Evolutionary conservation across 495 filamentous ascomycete species (phyloP).

Genomic region (Entonaema liquescens): DNA sequence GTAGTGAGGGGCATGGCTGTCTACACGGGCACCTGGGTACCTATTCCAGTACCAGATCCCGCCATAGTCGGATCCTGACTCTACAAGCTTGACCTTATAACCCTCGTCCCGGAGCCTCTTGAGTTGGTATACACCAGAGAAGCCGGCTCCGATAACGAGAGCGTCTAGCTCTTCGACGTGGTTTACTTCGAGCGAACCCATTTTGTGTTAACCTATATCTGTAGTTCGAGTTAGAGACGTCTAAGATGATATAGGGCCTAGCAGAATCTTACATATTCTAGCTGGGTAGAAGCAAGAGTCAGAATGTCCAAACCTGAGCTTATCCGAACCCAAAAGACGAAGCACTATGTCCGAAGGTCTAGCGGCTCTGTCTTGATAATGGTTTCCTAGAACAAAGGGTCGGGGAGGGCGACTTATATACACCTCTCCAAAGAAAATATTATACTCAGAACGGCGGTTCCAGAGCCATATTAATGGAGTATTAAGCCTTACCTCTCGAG

Average conservation of each 20-base stretch:
- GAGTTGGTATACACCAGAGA: conserved; percentile 49
- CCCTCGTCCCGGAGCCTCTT: conserved; percentile 46
- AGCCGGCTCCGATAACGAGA: conserved; percentile 63
- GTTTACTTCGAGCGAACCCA: conserved; percentile 28
- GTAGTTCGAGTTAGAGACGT: not conserved
- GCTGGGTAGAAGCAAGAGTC: not conserved
- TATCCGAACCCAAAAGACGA: not conserved
- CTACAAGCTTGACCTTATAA: conserved; percentile 53
- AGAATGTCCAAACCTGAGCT: not conserved
- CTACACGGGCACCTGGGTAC: conserved; percentile 63
- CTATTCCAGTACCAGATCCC: conserved; percentile 65
- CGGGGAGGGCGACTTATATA: not conserved
- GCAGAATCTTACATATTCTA: not conserved
- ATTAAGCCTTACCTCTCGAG: not conserved
- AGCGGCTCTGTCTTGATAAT: not conserved
- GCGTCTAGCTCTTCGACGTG: conserved; percentile 55
- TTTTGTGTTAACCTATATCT: conserved; percentile 11
- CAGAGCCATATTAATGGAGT: not conserved
- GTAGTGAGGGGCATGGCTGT: conserved; percentile 61
- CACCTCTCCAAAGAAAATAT: not conserved
- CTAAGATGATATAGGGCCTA: not conserved
- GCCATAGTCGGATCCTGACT: conserved; percentile 58
- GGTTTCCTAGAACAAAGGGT: not conserved
- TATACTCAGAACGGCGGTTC: not conserved
- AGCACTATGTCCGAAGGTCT: not conserved